A percentile compares a stretch with the other conserved stretches of the same genome.
Conservation (phyloP, 1,284 basidiomycete genomes). For the Ceratobasidium sp. region DNA sequence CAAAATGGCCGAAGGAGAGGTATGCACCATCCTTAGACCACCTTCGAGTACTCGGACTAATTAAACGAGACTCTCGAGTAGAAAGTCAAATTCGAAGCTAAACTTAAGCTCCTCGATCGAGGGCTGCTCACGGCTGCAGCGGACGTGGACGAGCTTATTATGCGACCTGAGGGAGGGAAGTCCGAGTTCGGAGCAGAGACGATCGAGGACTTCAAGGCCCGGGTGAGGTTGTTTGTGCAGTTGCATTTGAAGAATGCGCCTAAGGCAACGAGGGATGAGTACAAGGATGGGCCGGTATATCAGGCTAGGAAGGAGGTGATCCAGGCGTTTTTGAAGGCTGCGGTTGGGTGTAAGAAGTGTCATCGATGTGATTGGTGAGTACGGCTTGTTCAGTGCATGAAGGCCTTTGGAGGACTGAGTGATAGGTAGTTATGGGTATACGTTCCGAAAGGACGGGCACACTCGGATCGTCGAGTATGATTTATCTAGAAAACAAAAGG, state of each 20-base stretch:
- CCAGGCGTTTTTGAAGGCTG: slow-evolving; percentile 83
- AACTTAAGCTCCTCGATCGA: slow-evolving; percentile 90
- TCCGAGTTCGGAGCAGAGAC: slow-evolving; percentile 67
- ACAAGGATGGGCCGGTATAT: slow-evolving; percentile 91
- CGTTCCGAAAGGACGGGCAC: slow-evolving; percentile 93
- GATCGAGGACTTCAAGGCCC: slow-evolving; percentile 73
- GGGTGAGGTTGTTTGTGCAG: slow-evolving; percentile 81
- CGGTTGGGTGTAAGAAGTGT: slow-evolving; percentile 76
- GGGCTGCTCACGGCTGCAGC: slow-evolving; percentile 90
- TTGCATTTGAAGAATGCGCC: slow-evolving; percentile 72
- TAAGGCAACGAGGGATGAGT: slow-evolving; percentile 79
- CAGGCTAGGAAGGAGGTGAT: slow-evolving; percentile 89
- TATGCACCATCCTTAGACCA: slow-evolving; percentile 60
- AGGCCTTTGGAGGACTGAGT: no score
- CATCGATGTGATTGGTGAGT: slow-evolving; percentile 85
- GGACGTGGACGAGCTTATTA: slow-evolving; percentile 75
- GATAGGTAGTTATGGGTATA: slow-evolving; percentile 76
- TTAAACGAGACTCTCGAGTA: slow-evolving; percentile 55
- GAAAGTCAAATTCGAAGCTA: slow-evolving; percentile 87
- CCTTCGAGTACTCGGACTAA: background rate
- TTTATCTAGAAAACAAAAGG: slow-evolving; percentile 84
- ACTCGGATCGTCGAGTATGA: slow-evolving; percentile 97
- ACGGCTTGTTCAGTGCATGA: slow-evolving; percentile 11
- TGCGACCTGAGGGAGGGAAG: slow-evolving; percentile 10
- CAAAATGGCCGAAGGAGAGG: slow-evolving; percentile 82